phyloP scores from a whole-genome alignment of 1,284 basidiomycete species.

The Boletus mariae region DNA sequence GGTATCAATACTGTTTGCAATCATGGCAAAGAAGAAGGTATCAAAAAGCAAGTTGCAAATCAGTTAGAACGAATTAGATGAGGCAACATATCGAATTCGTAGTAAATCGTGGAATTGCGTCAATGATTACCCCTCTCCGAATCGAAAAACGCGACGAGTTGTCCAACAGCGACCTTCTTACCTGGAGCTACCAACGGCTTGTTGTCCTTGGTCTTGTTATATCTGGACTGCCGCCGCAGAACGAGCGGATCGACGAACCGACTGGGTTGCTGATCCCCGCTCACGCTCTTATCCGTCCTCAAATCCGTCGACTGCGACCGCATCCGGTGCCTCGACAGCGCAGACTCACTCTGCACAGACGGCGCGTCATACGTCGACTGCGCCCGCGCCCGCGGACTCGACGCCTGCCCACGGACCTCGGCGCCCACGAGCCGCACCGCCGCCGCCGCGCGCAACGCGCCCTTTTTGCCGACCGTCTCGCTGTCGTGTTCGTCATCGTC shows the following conservation, averaged over 20 bases:
- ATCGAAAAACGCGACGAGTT: slow-evolving; percentile 81
- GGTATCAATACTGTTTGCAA: slow-evolving; percentile 1
- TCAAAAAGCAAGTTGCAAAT: not conserved
- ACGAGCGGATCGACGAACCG: slow-evolving; percentile 71
- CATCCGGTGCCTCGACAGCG: slow-evolving; percentile 18
- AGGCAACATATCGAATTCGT: not conserved
- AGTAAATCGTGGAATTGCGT: not conserved
- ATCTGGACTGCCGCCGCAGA: slow-evolving; percentile 58
- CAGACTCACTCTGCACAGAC: slow-evolving; percentile 26
- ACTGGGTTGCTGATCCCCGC: slow-evolving; percentile 13
- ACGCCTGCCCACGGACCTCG: slow-evolving; percentile 7
- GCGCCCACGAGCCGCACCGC: slow-evolving; percentile 33
- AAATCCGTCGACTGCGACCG: slow-evolving; percentile 33
- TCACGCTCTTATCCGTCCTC: slow-evolving; percentile 11
- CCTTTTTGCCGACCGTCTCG: slow-evolving; percentile 61
- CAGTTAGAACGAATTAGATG: not conserved
- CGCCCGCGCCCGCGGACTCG: slow-evolving; percentile 39
- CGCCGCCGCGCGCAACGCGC: slow-evolving; percentile 26
- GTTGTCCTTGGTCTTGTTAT: slow-evolving; percentile 39
- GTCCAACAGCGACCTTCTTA: slow-evolving; percentile 67
- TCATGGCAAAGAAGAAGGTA: not conserved
- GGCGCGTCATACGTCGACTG: slow-evolving; percentile 47
- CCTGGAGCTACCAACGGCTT: slow-evolving; percentile 28
- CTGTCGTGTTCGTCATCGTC: slow-evolving; percentile 38
- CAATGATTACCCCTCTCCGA: slow-evolving; percentile 43